Conservation (phyloP, 2,329 filamentous ascomycete genomes). For the Blastomyces silverae region DNA sequence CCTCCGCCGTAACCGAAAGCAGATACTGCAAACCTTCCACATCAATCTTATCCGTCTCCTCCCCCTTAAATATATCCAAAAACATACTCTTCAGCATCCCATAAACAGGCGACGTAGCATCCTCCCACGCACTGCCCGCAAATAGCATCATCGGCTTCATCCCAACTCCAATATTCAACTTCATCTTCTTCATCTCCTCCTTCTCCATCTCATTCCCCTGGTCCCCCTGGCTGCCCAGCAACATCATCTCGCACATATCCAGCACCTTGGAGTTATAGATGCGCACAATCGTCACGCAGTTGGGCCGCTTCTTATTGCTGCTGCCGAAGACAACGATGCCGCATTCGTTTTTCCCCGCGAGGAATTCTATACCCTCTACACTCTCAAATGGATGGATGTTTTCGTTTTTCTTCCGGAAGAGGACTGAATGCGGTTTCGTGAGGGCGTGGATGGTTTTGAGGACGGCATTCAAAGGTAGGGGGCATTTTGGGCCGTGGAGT, state of each 20-base stretch:
- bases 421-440: constrained; percentile 75
- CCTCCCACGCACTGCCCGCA: constrained; percentile 79
- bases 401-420: constrained; percentile 95
- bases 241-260: constrained; percentile 87
- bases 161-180: constrained; percentile 62
- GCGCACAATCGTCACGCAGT: constrained; percentile 74
- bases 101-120: constrained; percentile 69
- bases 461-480: constrained; percentile 73
- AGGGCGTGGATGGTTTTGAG: constrained; percentile 78
- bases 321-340: constrained; percentile 76
- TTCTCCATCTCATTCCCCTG: constrained; percentile 58
- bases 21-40: constrained; percentile 93
- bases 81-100: constrained; percentile 81
- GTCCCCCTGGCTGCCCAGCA: constrained; percentile 51
- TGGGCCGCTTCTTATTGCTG: constrained; percentile 90
- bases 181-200: constrained; percentile 53
- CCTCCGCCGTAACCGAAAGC: constrained; percentile 70
- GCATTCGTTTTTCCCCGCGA: constrained; percentile 92
- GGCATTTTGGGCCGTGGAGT: constrained; percentile 79
- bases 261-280: constrained; percentile 81
- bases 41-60: constrained; percentile 73
- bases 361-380: constrained; percentile 80
- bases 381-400: constrained; percentile 89
- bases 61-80: constrained; percentile 84
- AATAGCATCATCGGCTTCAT: constrained; percentile 89